A percentile compares a stretch with the other conserved stretches of the same genome.
These are phyloP conservation scores for Bassia scoparia DNA, from an alignment of 148 eudicot genomes.

Conservation along the genomic window DNA sequence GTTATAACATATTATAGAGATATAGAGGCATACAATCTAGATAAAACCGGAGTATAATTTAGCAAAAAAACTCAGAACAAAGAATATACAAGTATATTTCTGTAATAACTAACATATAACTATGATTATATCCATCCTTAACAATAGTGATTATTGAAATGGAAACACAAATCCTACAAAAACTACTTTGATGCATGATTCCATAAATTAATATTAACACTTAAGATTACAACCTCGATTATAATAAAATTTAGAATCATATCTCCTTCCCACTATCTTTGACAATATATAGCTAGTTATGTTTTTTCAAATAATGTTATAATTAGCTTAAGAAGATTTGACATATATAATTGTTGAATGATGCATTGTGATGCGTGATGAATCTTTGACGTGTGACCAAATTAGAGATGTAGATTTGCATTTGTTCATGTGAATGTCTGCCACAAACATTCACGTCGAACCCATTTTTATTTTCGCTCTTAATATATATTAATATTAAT, in stretches of 20 bases:
- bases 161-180: background rate
- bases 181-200: background rate
- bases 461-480: constrained; percentile 47
- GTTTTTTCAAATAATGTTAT: constrained; percentile 5
- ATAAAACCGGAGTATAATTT: too few relatives aligned
- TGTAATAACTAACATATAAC: too few relatives aligned
- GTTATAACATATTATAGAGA: too few relatives aligned
- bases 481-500: too few relatives aligned
- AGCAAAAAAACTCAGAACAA: too few relatives aligned
- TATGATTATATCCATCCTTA: too few relatives aligned
- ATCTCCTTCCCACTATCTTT: constrained; percentile 17
- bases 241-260: background rate
- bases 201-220: too few relatives aligned
- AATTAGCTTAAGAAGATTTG: constrained; percentile 8
- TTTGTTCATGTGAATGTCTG: constrained; percentile 64
- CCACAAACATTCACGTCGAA: constrained; percentile 89
- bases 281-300: constrained; percentile 10
- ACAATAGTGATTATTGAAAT: too few relatives aligned
- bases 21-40: too few relatives aligned
- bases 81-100: too few relatives aligned
- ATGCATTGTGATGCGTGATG: constrained; percentile 30
- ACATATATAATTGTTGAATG: constrained; percentile 29
- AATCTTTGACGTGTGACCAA: constrained; percentile 13
- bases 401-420: constrained; percentile 9
- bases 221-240: background rate